phyloP scores from a whole-genome alignment of 2,329 filamentous ascomycete genomes.

The Fusarium xylarioides region DNA sequence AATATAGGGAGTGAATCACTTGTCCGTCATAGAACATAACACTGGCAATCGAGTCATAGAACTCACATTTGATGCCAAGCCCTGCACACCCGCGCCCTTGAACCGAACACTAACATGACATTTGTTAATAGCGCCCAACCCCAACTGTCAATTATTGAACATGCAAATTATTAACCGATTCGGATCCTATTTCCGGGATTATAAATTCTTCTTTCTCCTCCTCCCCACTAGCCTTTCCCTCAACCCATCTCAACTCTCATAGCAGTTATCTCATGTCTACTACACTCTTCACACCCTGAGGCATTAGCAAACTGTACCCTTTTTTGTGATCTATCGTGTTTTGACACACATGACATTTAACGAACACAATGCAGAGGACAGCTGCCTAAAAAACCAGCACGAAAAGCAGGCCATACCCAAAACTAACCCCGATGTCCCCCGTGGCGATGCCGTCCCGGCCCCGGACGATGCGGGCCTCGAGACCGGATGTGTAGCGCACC shows the following conservation, averaged over 20 bases:
- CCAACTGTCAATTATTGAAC: not conserved
- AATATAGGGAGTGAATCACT: not conserved
- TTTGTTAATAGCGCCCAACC: constrained; percentile 14
- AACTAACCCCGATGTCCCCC: not conserved
- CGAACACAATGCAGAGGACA: constrained; percentile 44
- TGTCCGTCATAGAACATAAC: not conserved
- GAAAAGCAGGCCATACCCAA: constrained; percentile 20
- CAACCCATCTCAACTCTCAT: not conserved
- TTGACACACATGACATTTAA: constrained; percentile 23
- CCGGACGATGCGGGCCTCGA: constrained; percentile 14
- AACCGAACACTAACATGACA: not conserved
- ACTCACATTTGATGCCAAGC: constrained; percentile 7
- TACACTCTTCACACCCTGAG: not conserved
- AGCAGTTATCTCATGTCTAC: not conserved
- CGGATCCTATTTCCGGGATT: constrained; percentile 16
- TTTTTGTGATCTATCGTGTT: constrained; percentile 10
- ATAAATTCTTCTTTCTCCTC: constrained; percentile 9
- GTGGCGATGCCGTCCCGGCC: constrained; percentile 4
- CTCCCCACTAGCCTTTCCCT: not conserved
- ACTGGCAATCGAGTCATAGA: constrained; percentile 2
- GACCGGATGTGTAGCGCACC: constrained; percentile 11
- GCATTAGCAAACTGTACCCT: not conserved
- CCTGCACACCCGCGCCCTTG: not conserved
- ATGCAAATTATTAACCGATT: constrained; percentile 20
- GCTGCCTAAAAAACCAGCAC: constrained; percentile 43